A percentile compares a stretch with the other conserved stretches of the same genome.
Conservation (phyloP, 768 basidiomycete genomes). For the Suillus plorans region DNA sequence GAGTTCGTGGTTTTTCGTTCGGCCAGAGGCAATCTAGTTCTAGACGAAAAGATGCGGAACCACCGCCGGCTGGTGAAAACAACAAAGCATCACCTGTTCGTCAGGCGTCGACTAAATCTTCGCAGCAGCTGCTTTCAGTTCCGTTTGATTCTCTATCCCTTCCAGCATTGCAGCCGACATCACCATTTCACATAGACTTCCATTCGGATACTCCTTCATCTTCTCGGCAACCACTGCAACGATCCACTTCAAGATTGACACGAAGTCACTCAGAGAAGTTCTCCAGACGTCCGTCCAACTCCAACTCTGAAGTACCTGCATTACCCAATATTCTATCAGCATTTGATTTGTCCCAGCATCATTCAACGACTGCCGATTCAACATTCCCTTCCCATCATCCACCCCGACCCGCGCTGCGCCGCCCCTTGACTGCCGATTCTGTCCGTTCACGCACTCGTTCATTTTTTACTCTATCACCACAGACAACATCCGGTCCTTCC, state of each 20-base stretch:
- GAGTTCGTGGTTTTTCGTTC: constrained; percentile 55
- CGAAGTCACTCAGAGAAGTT: constrained; percentile 44
- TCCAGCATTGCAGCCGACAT: constrained; percentile 41
- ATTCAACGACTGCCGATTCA: constrained; percentile 20
- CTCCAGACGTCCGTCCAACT: constrained; percentile 11
- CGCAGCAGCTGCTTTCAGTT: constrained; percentile 34
- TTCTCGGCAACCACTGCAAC: constrained; percentile 19
- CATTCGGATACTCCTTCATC: constrained; percentile 14
- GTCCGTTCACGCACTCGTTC: constrained; percentile 29
- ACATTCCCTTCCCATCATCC: constrained; percentile 15
- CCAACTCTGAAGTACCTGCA: constrained; percentile 13
- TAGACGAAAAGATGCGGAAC: constrained; percentile 47
- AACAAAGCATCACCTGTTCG: constrained; percentile 30
- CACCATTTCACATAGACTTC: constrained; percentile 42
- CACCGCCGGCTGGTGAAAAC: constrained; percentile 32
- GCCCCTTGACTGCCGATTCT: constrained; percentile 46
- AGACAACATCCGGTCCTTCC: constrained; percentile 15
- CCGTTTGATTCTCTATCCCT: constrained; percentile 35
- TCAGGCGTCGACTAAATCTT: constrained; percentile 53
- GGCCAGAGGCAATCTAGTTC: constrained; percentile 41
- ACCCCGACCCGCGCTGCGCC: constrained; percentile 22
- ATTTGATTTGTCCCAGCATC: constrained; percentile 12
- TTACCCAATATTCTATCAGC: constrained; percentile 12
- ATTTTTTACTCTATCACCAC: constrained; percentile 27
- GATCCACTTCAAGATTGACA: constrained; percentile 34